A percentile compares a stretch with the other conserved stretches of the same genome.
phyloP scores from a whole-genome alignment of 495 filamentous ascomycete species.

The Aspergillus indologenus region DNA sequence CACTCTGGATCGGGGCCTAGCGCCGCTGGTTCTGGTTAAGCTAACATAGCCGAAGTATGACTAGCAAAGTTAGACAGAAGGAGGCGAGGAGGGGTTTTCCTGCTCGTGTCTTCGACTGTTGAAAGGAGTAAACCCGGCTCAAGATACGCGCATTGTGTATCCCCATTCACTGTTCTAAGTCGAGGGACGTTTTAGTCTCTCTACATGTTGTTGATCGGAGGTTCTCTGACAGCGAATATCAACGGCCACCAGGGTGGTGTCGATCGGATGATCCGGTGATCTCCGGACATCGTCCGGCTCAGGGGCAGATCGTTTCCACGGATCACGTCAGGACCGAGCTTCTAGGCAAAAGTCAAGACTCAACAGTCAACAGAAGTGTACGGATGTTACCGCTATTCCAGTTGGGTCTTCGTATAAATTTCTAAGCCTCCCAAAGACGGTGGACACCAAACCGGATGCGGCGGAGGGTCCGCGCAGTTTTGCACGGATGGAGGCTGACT shows the following conservation, averaged over 20 bases:
- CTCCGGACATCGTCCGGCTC: neutral
- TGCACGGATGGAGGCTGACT: no score
- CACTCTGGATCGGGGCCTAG: neutral
- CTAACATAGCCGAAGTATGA: neutral
- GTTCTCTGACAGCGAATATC: neutral
- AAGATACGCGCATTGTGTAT: no score
- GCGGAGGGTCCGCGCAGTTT: no score
- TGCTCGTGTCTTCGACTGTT: neutral
- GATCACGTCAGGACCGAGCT: neutral
- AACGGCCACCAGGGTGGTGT: neutral
- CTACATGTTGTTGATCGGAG: no score
- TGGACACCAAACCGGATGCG: no score
- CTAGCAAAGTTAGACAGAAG: neutral
- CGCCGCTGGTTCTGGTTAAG: neutral
- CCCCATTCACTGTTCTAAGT: no score
- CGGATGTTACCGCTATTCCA: no score
- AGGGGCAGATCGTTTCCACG: neutral
- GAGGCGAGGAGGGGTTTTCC: neutral
- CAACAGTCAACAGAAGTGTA: no score
- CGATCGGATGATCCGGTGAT: slow-evolving; percentile 5
- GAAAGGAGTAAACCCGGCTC: neutral
- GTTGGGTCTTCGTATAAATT: neutral
- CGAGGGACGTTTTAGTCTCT: no score
- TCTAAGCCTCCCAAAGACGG: no score
- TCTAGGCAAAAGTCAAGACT: neutral